Percentiles rank a stretch among this genome's conserved stretches.
Evolutionary conservation across 306 rosid species (phyloP).

Genomic region (Prunus campanulata): DNA sequence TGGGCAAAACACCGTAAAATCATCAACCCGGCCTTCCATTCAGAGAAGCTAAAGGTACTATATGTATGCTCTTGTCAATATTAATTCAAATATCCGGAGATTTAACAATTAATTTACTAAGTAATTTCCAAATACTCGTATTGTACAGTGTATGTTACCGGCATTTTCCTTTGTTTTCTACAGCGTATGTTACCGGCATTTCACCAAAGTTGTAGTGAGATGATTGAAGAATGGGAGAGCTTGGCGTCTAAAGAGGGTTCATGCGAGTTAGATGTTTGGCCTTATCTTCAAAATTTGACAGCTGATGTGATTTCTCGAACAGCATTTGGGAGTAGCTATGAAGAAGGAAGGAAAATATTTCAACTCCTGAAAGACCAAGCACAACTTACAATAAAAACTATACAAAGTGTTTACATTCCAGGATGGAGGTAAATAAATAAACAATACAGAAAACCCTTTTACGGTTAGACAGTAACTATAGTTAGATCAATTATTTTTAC

Average conservation of each 20-base stretch:
- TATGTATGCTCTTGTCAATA: background rate
- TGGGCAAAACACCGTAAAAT: slow-evolving; percentile 57
- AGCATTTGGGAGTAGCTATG: slow-evolving; percentile 41
- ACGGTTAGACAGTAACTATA: no score
- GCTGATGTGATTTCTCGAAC: slow-evolving; percentile 37
- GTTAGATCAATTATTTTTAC: no score
- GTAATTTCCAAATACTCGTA: no score
- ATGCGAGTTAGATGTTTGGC: slow-evolving; percentile 42
- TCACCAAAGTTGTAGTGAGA: slow-evolving; percentile 26
- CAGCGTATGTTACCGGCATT: slow-evolving; percentile 39
- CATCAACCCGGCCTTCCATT: slow-evolving; percentile 50
- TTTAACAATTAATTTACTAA: no score
- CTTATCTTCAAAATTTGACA: slow-evolving; percentile 21
- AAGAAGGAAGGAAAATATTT: slow-evolving; percentile 42
- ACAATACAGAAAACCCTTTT: no score
- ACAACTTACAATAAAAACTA: background rate
- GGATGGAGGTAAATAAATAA: background rate
- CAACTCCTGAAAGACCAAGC: slow-evolving; percentile 34
- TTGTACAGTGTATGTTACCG: no score
- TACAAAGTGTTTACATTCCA: slow-evolving; percentile 16
- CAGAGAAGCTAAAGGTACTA: slow-evolving; percentile 56
- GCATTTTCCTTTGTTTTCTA: background rate
- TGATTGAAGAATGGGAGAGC: slow-evolving; percentile 44
- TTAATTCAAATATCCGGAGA: no score
- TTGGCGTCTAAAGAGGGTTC: slow-evolving; percentile 27